Base-by-base conservation (phyloP, 2,329 filamentous ascomycete species). In the Claviceps fusiformis region DNA sequence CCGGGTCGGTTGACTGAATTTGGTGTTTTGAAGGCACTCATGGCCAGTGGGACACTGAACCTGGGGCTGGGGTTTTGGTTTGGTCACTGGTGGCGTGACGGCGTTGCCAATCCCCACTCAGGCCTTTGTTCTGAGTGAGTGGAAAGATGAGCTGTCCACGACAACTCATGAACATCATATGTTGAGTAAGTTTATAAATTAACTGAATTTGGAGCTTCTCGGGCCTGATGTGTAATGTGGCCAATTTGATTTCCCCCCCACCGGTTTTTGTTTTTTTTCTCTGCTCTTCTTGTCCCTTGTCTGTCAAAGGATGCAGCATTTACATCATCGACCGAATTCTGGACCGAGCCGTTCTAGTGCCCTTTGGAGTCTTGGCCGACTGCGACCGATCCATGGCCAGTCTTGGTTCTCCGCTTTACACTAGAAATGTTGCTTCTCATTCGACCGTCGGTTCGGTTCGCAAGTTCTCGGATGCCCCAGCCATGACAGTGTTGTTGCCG, bases 351-450 rank as follows among this genome's bases (percentile, higher is more conserved):
- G 10, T 6, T 46, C 13, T 39, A n/a, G 17, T 50, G 31, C n/a
- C 48, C 33, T 37, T 24, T 29, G 37, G 37, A 31, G 19, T 15
- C 50, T 31, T 51, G 50, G 50, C 50, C 31, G 37, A 51, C 61
- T 53, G 45, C 50, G 44, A 46, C 46, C 4, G 27, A 33, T 33
- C 46, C 46, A n/a, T 27, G 2, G 27, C 17, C 29, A 31, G 46
- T 48, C n/a, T 24, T 8, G 8, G 2, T 33, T 48, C 46, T 48
- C 46, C 27, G 46, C 46, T 33, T 33, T 33, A 5, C 46, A 31
- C 46, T 33, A 15, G 9, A 33, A 17, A 31, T 17, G n/a, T n/a
- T 3, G 17, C 15, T 17, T 8, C 17, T 48, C 24, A 48, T 48
- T 33, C 29, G 46, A n/a, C 46, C 29, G 29, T 48, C 46, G 46